A percentile compares a stretch with the other conserved stretches of the same genome.
Evolutionary conservation across 192 early-diverging fungal genomes (phyloP).

Genomic region (Linnemannia elongata): DNA sequence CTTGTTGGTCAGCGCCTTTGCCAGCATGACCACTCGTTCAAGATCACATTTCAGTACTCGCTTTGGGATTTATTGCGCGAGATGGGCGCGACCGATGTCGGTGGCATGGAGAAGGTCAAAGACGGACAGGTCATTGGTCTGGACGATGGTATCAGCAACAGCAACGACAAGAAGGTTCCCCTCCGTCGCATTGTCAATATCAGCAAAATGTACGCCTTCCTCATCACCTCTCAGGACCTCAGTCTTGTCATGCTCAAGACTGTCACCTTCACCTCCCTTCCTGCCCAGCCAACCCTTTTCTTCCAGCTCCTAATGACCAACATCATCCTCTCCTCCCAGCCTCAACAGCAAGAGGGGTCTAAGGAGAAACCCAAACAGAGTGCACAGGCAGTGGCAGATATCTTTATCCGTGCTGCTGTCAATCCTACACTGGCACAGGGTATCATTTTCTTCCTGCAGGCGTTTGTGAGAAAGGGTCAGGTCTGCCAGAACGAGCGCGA

Average conservation of each 20-base stretch:
- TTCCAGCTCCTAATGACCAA: conserved; percentile 82
- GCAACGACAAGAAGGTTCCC: conserved; percentile 60
- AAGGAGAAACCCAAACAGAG: conserved; percentile 57
- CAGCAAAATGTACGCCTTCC: conserved; percentile 88
- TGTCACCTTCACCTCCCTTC: conserved; percentile 80
- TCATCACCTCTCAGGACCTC: conserved; percentile 77
- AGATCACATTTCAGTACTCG: conserved; percentile 93
- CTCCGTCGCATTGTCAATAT: conserved; percentile 84
- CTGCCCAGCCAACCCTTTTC: conserved; percentile 70
- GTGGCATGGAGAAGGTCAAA: conserved; percentile 71
- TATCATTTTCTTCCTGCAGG: conserved; percentile 85
- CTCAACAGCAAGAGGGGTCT: conserved; percentile 35
- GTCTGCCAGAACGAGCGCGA: conserved; percentile 75
- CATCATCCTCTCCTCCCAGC: conserved; percentile 72
- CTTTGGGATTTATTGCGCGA: conserved; percentile 96
- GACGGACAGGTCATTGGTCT: conserved; percentile 45
- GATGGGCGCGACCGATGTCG: conserved; percentile 83
- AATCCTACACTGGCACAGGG: conserved; percentile 85
- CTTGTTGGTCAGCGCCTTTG: conserved; percentile 88
- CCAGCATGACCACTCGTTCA: conserved; percentile 79
- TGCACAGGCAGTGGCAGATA: conserved; percentile 64
- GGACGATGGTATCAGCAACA: conserved; percentile 50
- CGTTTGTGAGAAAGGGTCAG: conserved; percentile 75
- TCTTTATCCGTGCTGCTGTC: conserved; percentile 68
- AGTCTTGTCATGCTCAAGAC: conserved; percentile 84